These are phyloP conservation scores for Phialophora expanda DNA, from an alignment of 2,329 filamentous ascomycete genomes.

Conservation along the genomic window DNA sequence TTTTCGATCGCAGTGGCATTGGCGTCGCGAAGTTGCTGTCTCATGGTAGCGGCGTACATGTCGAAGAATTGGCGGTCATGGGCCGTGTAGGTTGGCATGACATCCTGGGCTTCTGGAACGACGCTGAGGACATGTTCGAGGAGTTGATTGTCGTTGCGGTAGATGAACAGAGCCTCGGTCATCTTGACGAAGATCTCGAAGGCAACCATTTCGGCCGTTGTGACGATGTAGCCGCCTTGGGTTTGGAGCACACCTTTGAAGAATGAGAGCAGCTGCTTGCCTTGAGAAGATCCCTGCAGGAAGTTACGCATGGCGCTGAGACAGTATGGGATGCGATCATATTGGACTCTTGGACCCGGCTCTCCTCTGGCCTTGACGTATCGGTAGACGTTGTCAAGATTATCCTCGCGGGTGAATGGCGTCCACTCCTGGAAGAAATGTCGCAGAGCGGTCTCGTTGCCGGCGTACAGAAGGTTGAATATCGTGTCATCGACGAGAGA, in stretches of 20 bases:
- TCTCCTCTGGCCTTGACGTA: conserved; percentile 26
- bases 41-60: not conserved
- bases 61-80: conserved; percentile 15
- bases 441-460: conserved; percentile 24
- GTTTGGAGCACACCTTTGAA: conserved; percentile 28
- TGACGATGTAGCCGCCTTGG: conserved; percentile 27
- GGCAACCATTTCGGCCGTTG: conserved; percentile 17
- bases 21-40: conserved; percentile 18
- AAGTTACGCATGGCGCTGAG: conserved; percentile 27
- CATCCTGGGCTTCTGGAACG: conserved; percentile 18
- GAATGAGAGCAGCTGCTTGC: conserved; percentile 28
- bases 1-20: conserved; percentile 1
- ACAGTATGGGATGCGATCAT: conserved; percentile 26
- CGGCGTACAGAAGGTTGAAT: conserved; percentile 32
- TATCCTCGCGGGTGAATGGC: conserved; percentile 18
- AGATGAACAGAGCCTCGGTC: conserved; percentile 24
- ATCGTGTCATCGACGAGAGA: conserved; percentile 19
- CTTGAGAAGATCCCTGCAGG: conserved; percentile 19
- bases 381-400: conserved; percentile 11
- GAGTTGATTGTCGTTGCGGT: conserved; percentile 25
- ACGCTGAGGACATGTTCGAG: conserved; percentile 18
- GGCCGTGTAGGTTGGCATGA: conserved; percentile 11
- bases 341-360: conserved; percentile 29
- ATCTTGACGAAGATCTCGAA: conserved; percentile 31
- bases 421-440: conserved; percentile 25